phyloP scores from a whole-genome alignment of 805 yeast species.

The Hyphopichia homilentoma region DNA sequence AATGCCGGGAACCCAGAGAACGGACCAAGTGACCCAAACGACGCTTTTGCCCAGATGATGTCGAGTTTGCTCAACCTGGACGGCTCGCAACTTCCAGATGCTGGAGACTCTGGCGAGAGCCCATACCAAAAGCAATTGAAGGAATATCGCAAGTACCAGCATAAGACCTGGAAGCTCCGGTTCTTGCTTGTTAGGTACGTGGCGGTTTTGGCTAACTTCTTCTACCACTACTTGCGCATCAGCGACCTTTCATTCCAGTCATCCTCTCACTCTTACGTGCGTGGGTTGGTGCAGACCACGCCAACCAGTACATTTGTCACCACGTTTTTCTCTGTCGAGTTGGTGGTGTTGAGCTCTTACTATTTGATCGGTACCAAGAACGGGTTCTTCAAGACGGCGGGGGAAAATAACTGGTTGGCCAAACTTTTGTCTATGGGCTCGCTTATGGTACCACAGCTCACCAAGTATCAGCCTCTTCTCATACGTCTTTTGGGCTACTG shows the following conservation, averaged over 20 bases:
- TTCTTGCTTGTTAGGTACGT: slow-evolving; percentile 29
- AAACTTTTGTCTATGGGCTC: slow-evolving; percentile 29
- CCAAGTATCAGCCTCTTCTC: slow-evolving; percentile 24
- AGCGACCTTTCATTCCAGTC: slow-evolving; percentile 19
- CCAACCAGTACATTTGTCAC: slow-evolving; percentile 19
- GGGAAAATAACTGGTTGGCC: slow-evolving; percentile 23
- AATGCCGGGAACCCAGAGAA: slow-evolving; percentile 7
- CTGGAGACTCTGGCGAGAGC: slow-evolving; percentile 13
- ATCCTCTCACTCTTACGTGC: slow-evolving; percentile 21
- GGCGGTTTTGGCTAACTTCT: slow-evolving; percentile 25
- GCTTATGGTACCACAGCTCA: slow-evolving; percentile 31
- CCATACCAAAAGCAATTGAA: slow-evolving; percentile 26
- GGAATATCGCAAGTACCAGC: slow-evolving; percentile 29
- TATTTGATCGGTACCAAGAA: slow-evolving; percentile 23
- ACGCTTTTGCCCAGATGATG: slow-evolving; percentile 34
- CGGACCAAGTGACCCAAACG: slow-evolving; percentile 10
- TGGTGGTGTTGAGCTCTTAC: slow-evolving; percentile 29
- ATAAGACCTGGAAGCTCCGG: slow-evolving; percentile 26
- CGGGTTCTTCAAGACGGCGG: slow-evolving; percentile 19
- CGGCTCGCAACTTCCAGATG: slow-evolving; percentile 6
- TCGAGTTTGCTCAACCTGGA: slow-evolving; percentile 14
- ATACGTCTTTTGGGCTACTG: slow-evolving; percentile 29
- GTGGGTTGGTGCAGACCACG: slow-evolving; percentile 12
- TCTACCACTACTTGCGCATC: slow-evolving; percentile 27
- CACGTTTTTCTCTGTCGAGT: slow-evolving; percentile 28